Evolutionary conservation across 2,329 filamentous ascomycete genomes (phyloP).

Genomic region (Pseudopithomyces chartarum): DNA sequence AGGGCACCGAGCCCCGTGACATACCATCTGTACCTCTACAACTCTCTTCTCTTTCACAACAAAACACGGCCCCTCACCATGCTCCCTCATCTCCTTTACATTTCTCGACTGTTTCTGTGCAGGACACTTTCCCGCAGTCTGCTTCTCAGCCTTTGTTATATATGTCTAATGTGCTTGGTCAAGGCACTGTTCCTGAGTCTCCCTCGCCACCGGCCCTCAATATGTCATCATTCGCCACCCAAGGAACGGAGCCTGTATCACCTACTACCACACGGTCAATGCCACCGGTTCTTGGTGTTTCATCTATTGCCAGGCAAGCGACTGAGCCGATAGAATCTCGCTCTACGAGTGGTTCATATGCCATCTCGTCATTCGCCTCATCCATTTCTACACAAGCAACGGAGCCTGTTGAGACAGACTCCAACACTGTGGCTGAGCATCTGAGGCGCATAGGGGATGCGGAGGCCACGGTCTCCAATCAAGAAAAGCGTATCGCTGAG

Average conservation of each 20-base stretch:
- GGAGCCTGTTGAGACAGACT: slow-evolving; percentile 19
- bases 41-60: slow-evolving; percentile 28
- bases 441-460: not conserved
- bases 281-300: slow-evolving; percentile 30
- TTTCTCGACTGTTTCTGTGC: slow-evolving; percentile 20
- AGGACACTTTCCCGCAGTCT: slow-evolving; percentile 19
- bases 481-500: slow-evolving; percentile 13
- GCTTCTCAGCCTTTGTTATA: slow-evolving; percentile 11
- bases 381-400: slow-evolving; percentile 34
- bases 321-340: slow-evolving; percentile 32
- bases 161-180: slow-evolving; percentile 18
- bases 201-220: slow-evolving; percentile 10
- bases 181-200: slow-evolving; percentile 26
- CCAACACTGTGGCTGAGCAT: not conserved
- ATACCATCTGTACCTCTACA: slow-evolving; percentile 19
- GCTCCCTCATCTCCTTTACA: slow-evolving; percentile 18
- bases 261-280: slow-evolving; percentile 35
- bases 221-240: slow-evolving; percentile 19
- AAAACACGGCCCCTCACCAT: slow-evolving; percentile 31
- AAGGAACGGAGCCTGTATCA: slow-evolving; percentile 33
- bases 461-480: not conserved
- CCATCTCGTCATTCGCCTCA: slow-evolving; percentile 32
- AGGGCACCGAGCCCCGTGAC: slow-evolving; percentile 24
- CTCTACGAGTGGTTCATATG: slow-evolving; percentile 20
- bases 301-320: slow-evolving; percentile 32